Evolutionary conservation across 176 grass and related monocot genomes (phyloP).

Genomic region (Triticum urartu): DNA sequence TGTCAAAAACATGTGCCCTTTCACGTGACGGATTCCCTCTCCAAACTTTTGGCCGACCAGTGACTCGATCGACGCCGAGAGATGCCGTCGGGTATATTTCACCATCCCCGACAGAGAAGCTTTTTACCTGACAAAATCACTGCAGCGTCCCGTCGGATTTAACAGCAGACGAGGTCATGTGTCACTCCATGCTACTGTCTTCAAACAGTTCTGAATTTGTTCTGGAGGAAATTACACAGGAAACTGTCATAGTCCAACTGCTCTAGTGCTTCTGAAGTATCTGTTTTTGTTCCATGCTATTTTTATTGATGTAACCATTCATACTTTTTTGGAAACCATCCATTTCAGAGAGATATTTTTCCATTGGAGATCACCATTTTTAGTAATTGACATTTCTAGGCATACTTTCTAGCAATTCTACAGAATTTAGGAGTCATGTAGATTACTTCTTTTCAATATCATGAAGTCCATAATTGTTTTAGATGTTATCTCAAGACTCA

Average conservation of each 20-base stretch:
- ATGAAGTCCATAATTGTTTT: background rate
- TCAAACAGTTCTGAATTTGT: background rate
- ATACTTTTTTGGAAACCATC: background rate
- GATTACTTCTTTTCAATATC: background rate
- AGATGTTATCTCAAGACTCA: background rate
- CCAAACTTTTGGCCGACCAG: conserved; percentile 5
- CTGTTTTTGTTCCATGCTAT: background rate
- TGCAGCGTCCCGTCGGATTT: background rate
- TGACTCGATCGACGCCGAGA: conserved; percentile 11
- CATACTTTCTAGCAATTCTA: background rate
- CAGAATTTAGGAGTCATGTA: background rate
- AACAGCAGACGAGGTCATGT: conserved; percentile 11
- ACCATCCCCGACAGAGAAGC: background rate
- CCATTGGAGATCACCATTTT: background rate
- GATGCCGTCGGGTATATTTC: conserved; percentile 11
- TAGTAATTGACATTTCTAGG: background rate
- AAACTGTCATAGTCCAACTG: background rate
- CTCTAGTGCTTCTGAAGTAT: background rate
- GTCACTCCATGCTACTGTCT: background rate
- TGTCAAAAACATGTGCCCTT: background rate
- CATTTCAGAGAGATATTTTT: background rate
- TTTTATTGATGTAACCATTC: background rate
- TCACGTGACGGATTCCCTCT: conserved; percentile 28
- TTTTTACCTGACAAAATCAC: background rate
- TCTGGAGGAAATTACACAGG: background rate